phyloP scores from a whole-genome alignment of 2,329 filamentous ascomycete species.

The Cladosporium phlei region DNA sequence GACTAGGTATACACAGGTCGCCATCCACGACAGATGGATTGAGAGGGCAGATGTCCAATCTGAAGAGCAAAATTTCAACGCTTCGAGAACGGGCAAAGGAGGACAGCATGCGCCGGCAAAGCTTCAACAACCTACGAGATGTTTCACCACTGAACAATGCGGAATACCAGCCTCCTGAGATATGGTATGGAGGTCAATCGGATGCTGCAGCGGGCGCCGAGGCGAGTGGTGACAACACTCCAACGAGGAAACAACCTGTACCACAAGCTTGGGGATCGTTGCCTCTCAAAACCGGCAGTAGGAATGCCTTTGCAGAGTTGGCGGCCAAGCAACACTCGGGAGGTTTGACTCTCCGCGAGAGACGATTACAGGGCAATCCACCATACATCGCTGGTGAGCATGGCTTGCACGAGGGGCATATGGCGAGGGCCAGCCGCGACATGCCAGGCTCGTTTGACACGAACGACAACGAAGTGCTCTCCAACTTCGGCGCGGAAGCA shows the following conservation, averaged over 20 bases:
- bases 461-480: conserved; percentile 9
- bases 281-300: conserved; percentile 16
- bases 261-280: neutral
- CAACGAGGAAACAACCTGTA: neutral
- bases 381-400: neutral
- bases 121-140: conserved; percentile 64
- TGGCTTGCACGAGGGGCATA: neutral
- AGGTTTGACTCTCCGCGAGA: conserved; percentile 15
- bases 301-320: conserved; percentile 27
- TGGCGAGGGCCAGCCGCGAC: conserved; percentile 17
- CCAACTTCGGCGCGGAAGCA: conserved; percentile 1
- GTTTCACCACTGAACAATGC: conserved; percentile 72
- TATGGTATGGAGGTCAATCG: conserved; percentile 22
- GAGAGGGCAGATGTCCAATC: conserved; percentile 77
- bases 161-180: conserved; percentile 37
- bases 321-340: conserved; percentile 5
- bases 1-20: conserved; percentile 54
- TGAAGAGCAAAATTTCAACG: conserved; percentile 79
- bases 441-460: conserved; percentile 14
- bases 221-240: neutral
- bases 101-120: conserved; percentile 72
- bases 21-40: conserved; percentile 68
- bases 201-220: neutral
- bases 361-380: conserved; percentile 21
- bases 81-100: conserved; percentile 73